These are phyloP conservation scores for Clausena lansium DNA, from an alignment of 345 rosid genomes.

Conservation along the genomic window DNA sequence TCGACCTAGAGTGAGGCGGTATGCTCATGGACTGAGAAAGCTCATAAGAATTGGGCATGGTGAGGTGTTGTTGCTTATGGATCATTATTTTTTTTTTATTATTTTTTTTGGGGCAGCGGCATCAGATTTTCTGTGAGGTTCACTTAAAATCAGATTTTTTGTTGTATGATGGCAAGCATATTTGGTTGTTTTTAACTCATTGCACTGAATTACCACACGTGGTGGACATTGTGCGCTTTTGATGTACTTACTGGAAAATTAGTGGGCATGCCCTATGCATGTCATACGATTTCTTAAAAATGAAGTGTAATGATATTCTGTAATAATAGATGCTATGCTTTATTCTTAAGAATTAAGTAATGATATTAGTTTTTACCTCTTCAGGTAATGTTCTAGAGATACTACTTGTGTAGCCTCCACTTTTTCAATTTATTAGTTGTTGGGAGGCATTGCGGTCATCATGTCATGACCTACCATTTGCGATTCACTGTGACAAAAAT, in stretches of 20 bases:
- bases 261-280: background rate
- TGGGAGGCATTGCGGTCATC: background rate
- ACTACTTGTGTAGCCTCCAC: background rate
- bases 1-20: constrained; percentile 85
- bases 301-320: background rate
- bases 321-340: background rate
- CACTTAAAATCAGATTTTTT: background rate
- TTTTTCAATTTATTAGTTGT: background rate
- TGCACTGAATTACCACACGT: background rate
- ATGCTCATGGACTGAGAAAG: constrained; percentile 76
- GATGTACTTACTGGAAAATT: background rate
- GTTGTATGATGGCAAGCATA: background rate
- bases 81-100: background rate
- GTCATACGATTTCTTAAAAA: background rate
- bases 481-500: background rate
- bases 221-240: background rate
- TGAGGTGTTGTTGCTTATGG: constrained; percentile 29
- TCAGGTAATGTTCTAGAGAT: constrained; percentile 1
- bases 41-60: constrained; percentile 92
- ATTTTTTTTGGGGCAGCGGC: background rate
- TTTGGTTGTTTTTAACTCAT: background rate
- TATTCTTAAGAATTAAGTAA: background rate
- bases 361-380: background rate
- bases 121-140: background rate
- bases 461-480: background rate